Percentiles rank a stretch among this genome's conserved stretches.
These are phyloP conservation scores for Baorangia bicolor DNA, from an alignment of 768 basidiomycete species.

Conservation along the genomic window DNA sequence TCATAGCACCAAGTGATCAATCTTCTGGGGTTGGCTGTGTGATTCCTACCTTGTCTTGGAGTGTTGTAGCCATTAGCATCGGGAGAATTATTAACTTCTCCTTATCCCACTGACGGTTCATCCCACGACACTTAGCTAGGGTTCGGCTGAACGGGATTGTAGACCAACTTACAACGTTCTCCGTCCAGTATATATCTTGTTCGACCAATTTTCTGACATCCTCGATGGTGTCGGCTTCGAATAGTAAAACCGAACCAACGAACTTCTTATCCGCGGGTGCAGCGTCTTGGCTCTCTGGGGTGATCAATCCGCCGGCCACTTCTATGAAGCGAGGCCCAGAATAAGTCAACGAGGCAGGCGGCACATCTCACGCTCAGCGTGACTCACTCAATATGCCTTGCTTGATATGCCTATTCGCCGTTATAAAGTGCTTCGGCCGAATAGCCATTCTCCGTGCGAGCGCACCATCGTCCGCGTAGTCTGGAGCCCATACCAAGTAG, in stretches of 20 bases:
- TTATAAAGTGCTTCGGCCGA: conserved; percentile 49
- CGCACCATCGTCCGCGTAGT: conserved; percentile 58
- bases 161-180: conserved; percentile 39
- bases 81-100: conserved; percentile 53
- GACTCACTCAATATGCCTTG: conserved; percentile 52
- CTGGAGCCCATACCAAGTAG: conserved; percentile 62
- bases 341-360: conserved; percentile 7
- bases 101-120: conserved; percentile 50
- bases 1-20: conserved; percentile 4
- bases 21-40: conserved; percentile 25
- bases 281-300: conserved; percentile 53
- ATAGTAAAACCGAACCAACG: conserved; percentile 58
- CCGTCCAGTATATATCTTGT: conserved; percentile 43
- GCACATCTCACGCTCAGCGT: conserved; percentile 3
- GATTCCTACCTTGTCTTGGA: conserved; percentile 24
- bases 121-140: conserved; percentile 4
- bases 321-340: conserved; percentile 27
- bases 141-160: not conserved
- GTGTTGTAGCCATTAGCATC: conserved; percentile 39
- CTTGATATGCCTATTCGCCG: conserved; percentile 40
- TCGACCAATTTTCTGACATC: conserved; percentile 40
- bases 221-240: conserved; percentile 53
- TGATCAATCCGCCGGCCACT: conserved; percentile 56
- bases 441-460: conserved; percentile 57
- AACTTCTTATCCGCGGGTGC: conserved; percentile 52